Base-by-base conservation (phyloP, 2,329 filamentous ascomycete species). In the Xylaria sp. region DNA sequence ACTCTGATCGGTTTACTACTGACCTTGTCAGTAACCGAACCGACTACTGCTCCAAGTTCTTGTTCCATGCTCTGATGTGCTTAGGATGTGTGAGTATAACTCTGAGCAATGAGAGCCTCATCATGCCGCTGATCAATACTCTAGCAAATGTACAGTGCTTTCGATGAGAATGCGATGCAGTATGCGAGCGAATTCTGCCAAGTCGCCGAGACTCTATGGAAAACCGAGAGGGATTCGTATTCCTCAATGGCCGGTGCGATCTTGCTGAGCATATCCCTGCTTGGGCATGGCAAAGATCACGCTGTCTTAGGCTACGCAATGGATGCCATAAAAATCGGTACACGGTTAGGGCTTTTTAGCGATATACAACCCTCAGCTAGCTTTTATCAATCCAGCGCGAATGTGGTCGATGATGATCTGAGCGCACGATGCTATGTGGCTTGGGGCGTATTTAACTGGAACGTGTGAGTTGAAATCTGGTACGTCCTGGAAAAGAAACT, bases 401-500 rank as follows among this genome's bases (percentile, higher is more conserved):
- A 26, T 17, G 15, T 23, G 6, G n/a, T 23, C 1, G 11, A 62
- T n/a, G 46, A 71, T n/a, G 57, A 63, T 2, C 23, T 62, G 26
- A 61, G 51, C 15, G 65, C 68, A 4, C 51, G 44, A 15, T 42
- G 57, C 42, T 73, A 75, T n/a, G 77, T 77, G 2, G 76, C 78
- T 0, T 80, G 78, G 78, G 77, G 78, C 1, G 67, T 73, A 3
- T 82, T 82, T 57, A 81, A 81, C 63, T 82, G 79, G 79, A 78
- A 77, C 63, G 74, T 79, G 81, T 81, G 67, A 74, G 80, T 68
- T 33, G 2, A 31, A 38, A 6, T 6, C 31, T 10, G 6, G 67
- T 17, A 44, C 20, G 17, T 28, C 7, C 23, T 42, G 5, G 6
- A 17, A 7, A 28, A 28, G 15, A 36, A 2, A 17, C 33, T 67